Evolutionary conservation across 257 asterid species (phyloP).

Genomic region (Catharanthus roseus): DNA sequence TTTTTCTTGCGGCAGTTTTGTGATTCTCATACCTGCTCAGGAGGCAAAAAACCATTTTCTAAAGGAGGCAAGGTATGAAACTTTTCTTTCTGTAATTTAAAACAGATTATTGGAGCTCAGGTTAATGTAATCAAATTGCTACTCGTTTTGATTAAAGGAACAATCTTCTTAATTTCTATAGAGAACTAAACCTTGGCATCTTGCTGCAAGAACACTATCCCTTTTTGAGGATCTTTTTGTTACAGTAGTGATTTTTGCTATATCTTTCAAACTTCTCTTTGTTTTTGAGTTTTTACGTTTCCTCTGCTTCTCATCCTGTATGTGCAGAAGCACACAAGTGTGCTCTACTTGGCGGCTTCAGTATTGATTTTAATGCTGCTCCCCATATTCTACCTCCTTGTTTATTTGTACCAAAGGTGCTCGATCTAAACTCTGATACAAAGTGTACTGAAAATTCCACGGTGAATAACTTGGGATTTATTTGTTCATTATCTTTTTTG

Average conservation of each 20-base stretch:
- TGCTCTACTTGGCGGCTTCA: slow-evolving; percentile 62
- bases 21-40: slow-evolving; percentile 82
- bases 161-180: not conserved
- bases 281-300: not conserved
- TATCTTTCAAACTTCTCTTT: not conserved
- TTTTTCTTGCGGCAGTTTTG: slow-evolving; percentile 84
- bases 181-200: too few species aligned
- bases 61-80: slow-evolving; percentile 70
- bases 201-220: not conserved
- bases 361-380: slow-evolving; percentile 73
- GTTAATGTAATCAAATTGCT: not conserved
- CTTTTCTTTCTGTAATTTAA: slow-evolving; percentile 5
- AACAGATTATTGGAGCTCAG: not conserved
- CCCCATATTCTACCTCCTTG: slow-evolving; percentile 68
- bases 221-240: not conserved
- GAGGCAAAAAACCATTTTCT: slow-evolving; percentile 61
- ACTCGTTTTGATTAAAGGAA: too few species aligned
- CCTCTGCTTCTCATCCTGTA: slow-evolving; percentile 9
- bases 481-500: slow-evolving; percentile 5
- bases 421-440: slow-evolving; percentile 14
- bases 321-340: slow-evolving; percentile 68
- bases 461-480: not conserved
- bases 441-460: not conserved
- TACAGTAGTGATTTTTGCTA: not conserved
- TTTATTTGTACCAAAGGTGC: slow-evolving; percentile 69